Percentiles rank a stretch among this genome's conserved stretches.
These are phyloP conservation scores for Bretschneidera sinensis DNA, from an alignment of 345 rosid genomes.

Conservation along the genomic window DNA sequence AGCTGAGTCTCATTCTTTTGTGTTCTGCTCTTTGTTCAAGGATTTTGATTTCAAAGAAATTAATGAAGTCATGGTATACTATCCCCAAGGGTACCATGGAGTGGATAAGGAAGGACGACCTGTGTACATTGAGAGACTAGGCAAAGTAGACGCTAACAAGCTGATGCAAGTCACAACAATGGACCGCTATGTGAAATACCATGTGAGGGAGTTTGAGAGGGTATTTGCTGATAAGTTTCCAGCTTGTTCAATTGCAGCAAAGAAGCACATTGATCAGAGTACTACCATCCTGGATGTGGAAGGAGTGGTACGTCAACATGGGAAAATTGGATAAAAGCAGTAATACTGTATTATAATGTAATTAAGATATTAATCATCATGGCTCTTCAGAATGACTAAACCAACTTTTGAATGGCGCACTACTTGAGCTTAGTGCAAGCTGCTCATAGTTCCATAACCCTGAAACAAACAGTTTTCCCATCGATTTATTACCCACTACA, in stretches of 20 bases:
- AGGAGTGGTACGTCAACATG: conserved; percentile 75
- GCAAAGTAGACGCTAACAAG: conserved; percentile 78
- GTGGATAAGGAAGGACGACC: conserved; percentile 95
- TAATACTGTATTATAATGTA: too few relatives aligned
- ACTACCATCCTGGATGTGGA: conserved; percentile 96
- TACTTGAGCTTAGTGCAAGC: not conserved
- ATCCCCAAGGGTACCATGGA: conserved; percentile 97
- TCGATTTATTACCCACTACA: too few relatives aligned
- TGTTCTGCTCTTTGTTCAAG: conserved; percentile 29
- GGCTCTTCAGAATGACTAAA: not conserved
- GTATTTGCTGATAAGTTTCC: conserved; percentile 75
- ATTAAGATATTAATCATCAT: too few relatives aligned
- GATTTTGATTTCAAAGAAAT: conserved; percentile 74
- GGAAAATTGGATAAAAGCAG: too few relatives aligned
- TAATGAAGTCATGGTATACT: conserved; percentile 57
- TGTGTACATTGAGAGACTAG: conserved; percentile 81
- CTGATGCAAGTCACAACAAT: conserved; percentile 88
- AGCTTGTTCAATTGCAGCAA: conserved; percentile 85
- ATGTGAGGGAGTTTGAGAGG: conserved; percentile 91
- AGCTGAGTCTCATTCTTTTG: not conserved
- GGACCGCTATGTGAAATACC: conserved; percentile 90
- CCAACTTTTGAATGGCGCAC: not conserved
- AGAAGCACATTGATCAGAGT: conserved; percentile 86
- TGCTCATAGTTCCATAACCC: too few relatives aligned
- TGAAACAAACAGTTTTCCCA: too few relatives aligned